phyloP scores from a whole-genome alignment of 805 yeast species.

The Pichia manshurica region DNA sequence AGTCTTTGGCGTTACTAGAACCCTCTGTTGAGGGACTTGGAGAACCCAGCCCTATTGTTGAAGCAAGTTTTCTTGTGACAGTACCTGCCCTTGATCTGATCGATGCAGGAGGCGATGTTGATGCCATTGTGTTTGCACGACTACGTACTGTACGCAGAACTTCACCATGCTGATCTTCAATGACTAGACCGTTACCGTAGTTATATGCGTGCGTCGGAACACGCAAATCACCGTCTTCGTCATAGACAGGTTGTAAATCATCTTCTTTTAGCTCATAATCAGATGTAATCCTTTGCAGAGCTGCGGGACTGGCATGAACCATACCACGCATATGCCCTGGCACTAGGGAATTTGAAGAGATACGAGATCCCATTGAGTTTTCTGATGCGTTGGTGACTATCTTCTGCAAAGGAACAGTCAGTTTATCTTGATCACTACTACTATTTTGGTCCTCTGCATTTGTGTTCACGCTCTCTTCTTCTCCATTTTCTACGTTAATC shows the following conservation, averaged over 20 bases:
- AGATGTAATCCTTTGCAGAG: constrained; percentile 15
- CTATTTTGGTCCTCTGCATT: not conserved
- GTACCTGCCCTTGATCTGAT: constrained; percentile 12
- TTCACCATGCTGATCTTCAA: constrained; percentile 85
- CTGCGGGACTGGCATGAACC: constrained; percentile 13
- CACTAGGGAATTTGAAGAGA: constrained; percentile 12
- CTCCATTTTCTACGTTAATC: not conserved
- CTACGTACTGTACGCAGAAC: constrained; percentile 50
- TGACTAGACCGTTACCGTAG: constrained; percentile 64
- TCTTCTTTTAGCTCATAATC: constrained; percentile 19
- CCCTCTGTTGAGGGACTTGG: not conserved
- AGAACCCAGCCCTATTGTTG: constrained; percentile 8
- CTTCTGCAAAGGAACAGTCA: constrained; percentile 7
- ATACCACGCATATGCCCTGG: constrained; percentile 11
- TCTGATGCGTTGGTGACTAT: constrained; percentile 8
- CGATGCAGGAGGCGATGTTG: not conserved
- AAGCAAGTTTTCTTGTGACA: constrained; percentile 8
- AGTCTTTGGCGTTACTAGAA: not conserved
- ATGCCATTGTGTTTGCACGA: constrained; percentile 11
- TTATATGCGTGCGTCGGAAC: constrained; percentile 45
- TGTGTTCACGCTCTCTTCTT: not conserved
- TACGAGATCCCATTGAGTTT: constrained; percentile 12
- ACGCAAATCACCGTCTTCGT: constrained; percentile 31
- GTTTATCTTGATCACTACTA: not conserved
- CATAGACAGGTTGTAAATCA: constrained; percentile 25